Evolutionary conservation across 73 alveolate genomes (phyloP), one percentile per base, ranked within the genome.

Genomic region (Stentor coeruleus): DNA sequence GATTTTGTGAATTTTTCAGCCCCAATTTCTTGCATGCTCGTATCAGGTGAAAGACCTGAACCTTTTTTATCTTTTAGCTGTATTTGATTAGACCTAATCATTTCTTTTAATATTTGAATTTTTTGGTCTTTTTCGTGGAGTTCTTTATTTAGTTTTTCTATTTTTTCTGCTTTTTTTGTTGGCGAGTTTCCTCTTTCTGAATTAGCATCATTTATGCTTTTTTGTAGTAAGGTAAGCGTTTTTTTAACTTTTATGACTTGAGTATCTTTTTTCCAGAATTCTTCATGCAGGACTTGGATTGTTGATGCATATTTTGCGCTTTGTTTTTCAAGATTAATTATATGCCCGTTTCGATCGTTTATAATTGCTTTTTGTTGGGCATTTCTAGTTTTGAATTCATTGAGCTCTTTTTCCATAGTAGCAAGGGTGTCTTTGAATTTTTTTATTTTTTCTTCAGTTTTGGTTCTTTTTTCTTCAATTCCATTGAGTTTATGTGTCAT

Each of bases 331-430:
- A 20, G 40, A 15, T 2, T 20, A 11, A 28, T 66, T 28, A 66
- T 66, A 33, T 0, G 11, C n/a, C 15, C 14, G n/a, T 66, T 31
- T 31, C 11, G 14, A 26, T 66, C 79, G 33, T 20, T 20, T 20
- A 0, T 20, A 14, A 28, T 20, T 15, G n/a, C n/a, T 66, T 66
- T 66, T 33, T 28, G 2, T 20, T 20, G 20, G 11, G 11, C 14
- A 33, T 26, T 14, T 66, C 33, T 84, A 81, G 84, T 81, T 81
- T 85, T 77, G 28, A 88, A 74, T 20, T 66, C 79, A 28, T 20
- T 0, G 33, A 26, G 14, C 33, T 20, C n/a, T 66, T 33, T 66
- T 66, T 66, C 79, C 33, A 66, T 26, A 20, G 11, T 20, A 20
- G n/a, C 42, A 20, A 66, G 39, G 11, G n/a, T 66, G 14, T 66